phyloP scores from a whole-genome alignment of 2,329 filamentous ascomycete genomes.

The Hypocreales sp. region DNA sequence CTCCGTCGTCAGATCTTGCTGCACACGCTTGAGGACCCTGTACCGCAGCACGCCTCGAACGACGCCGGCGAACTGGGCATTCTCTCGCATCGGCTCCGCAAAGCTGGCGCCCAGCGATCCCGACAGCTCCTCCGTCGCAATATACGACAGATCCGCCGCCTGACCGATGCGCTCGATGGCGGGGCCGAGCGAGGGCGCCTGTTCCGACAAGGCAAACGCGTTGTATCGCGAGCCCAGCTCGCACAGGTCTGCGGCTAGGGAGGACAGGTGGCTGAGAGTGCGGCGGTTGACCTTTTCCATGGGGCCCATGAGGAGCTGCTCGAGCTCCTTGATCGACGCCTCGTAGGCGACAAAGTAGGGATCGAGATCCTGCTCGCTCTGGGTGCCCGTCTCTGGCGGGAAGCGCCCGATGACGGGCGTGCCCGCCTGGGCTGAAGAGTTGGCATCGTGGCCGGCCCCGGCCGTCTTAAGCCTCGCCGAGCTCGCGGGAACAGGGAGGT shows the following conservation, averaged over 20 bases:
- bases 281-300: conserved; percentile 96
- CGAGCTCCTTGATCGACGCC: conserved; percentile 78
- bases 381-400: conserved; percentile 57
- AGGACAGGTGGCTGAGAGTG: conserved; percentile 70
- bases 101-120: conserved; percentile 82
- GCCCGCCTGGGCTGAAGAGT: conserved; percentile 21
- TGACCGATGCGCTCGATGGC: conserved; percentile 92
- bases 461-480: conserved; percentile 72
- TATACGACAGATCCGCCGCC: conserved; percentile 89
- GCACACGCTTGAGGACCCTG: conserved; percentile 81
- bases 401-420: conserved; percentile 62
- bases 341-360: conserved; percentile 95
- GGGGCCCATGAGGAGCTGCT: conserved; percentile 72
- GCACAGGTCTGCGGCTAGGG: conserved; percentile 72
- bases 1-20: conserved; percentile 93
- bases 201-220: conserved; percentile 88
- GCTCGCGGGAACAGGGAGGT: conserved; percentile 68
- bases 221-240: conserved; percentile 95
- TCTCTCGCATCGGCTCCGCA: conserved; percentile 94
- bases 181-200: conserved; percentile 71
- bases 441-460: conserved; percentile 18
- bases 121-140: conserved; percentile 85
- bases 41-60: conserved; percentile 82
- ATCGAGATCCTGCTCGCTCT: conserved; percentile 83
- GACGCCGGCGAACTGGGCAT: conserved; percentile 90